Conservation (phyloP, 495 filamentous ascomycete genomes). For the Hypoxylon subgilvum region DNA sequence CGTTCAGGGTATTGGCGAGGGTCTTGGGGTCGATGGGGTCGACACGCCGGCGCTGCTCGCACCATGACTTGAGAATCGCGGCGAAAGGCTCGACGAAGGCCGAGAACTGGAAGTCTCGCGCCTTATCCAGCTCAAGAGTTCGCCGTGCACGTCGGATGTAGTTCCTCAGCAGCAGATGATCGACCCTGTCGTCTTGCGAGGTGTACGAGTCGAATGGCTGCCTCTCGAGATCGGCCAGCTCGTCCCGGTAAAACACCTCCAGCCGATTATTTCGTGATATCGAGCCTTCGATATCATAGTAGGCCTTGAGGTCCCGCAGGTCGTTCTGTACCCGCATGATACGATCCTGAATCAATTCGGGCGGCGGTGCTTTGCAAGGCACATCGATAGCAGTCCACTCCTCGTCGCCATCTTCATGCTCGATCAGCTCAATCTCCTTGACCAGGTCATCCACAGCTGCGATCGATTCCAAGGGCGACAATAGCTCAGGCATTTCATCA, state of each 20-base stretch:
- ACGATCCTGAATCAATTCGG: constrained; percentile 42
- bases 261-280: constrained; percentile 36
- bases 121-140: constrained; percentile 46
- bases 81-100: constrained; percentile 49
- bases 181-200: constrained; percentile 50
- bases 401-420: constrained; percentile 28
- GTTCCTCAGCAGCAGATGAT: constrained; percentile 52
- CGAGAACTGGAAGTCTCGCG: constrained; percentile 42
- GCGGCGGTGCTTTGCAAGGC: constrained; percentile 24
- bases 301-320: constrained; percentile 40
- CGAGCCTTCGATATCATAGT: constrained; percentile 46
- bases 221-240: constrained; percentile 38
- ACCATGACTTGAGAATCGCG: constrained; percentile 42
- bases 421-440: constrained; percentile 21
- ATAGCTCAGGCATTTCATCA: neutral
- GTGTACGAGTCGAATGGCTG: constrained; percentile 41
- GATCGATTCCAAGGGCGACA: constrained; percentile 18
- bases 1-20: constrained; percentile 44
- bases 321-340: constrained; percentile 44
- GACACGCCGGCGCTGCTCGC: constrained; percentile 48
- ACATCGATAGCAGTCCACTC: constrained; percentile 28
- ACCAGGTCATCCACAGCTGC: constrained; percentile 12
- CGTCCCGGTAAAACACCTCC: constrained; percentile 36
- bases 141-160: constrained; percentile 44
- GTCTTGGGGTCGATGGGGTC: constrained; percentile 43